Percentiles rank a stretch among this genome's conserved stretches.
phyloP scores from a whole-genome alignment of 2,329 filamentous ascomycete genomes.

The Penicillium nordicum region DNA sequence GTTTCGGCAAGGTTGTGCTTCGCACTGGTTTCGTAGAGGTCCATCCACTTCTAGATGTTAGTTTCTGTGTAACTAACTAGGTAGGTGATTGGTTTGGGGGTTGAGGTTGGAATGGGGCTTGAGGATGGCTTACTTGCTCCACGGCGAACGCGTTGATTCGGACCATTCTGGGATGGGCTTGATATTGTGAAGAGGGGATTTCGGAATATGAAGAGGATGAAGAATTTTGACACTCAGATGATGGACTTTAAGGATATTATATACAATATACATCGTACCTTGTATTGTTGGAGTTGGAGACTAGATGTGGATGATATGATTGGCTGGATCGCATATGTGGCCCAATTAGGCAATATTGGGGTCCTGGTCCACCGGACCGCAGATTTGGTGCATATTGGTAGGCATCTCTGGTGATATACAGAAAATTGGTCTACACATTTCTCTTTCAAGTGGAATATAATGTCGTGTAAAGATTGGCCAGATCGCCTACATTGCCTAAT shows the following conservation, averaged over 20 bases:
- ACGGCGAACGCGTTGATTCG: conserved; percentile 20
- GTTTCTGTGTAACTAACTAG: not conserved
- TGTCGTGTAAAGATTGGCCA: not conserved
- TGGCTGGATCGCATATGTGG: conserved; percentile 18
- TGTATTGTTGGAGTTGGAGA: not conserved
- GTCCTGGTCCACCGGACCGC: not conserved
- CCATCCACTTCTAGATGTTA: conserved; percentile 51
- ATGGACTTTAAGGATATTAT: not conserved
- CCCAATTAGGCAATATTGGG: conserved; percentile 10
- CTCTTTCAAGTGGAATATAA: not conserved
- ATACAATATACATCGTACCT: conserved; percentile 2
- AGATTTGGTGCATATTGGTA: not conserved
- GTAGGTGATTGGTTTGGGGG: not conserved
- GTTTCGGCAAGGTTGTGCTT: conserved; percentile 74
- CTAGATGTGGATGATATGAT: conserved; percentile 1
- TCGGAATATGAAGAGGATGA: not conserved
- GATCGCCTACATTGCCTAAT: not conserved
- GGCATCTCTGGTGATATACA: no score
- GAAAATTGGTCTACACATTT: no score
- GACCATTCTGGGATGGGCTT: conserved; percentile 12
- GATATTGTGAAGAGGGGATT: no score
- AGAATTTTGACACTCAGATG: not conserved
- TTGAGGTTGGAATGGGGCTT: not conserved
- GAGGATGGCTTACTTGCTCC: conserved; percentile 12
- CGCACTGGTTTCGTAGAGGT: conserved; percentile 50